Conservation (phyloP, 2,329 filamentous ascomycete species). For the Ramichloridium luteum region DNA sequence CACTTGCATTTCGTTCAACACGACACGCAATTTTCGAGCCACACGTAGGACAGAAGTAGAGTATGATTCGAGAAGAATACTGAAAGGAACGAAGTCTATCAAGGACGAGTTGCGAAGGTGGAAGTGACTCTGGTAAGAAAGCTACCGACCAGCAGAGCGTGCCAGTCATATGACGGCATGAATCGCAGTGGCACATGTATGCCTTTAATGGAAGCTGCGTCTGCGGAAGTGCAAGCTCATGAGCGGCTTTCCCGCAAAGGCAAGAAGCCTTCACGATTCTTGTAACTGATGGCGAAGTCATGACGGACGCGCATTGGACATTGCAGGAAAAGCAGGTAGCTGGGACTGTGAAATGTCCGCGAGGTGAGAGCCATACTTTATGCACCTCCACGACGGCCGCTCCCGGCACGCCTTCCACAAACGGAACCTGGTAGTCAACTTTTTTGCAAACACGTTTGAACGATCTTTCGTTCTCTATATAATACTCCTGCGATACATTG, state of each 20-base stretch:
- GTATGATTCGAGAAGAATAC: slow-evolving; percentile 29
- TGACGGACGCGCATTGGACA: too few species aligned
- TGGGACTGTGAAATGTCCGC: too few species aligned
- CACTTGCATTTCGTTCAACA: slow-evolving; percentile 10
- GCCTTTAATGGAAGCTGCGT: slow-evolving; percentile 27
- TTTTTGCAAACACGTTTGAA: too few species aligned
- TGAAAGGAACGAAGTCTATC: slow-evolving; percentile 31
- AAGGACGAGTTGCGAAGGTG: slow-evolving; percentile 18
- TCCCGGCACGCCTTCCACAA: too few species aligned
- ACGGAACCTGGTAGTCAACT: too few species aligned
- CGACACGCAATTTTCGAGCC: slow-evolving; percentile 30
- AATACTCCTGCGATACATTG: too few species aligned
- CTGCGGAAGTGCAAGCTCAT: slow-evolving; percentile 25
- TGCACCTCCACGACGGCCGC: too few species aligned
- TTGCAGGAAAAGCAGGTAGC: too few species aligned
- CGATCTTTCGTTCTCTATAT: too few species aligned
- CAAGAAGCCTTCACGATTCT: slow-evolving; percentile 22
- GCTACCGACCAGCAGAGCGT: slow-evolving; percentile 34
- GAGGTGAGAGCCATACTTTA: too few species aligned
- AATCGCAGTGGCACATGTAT: slow-evolving; percentile 41
- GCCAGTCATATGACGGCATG: slow-evolving; percentile 39
- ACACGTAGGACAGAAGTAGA: slow-evolving; percentile 41
- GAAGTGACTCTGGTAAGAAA: slow-evolving; percentile 26
- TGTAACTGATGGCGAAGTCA: too few species aligned
- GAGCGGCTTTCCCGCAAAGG: slow-evolving; percentile 26